Evolutionary conservation across 2,329 filamentous ascomycete genomes (phyloP).

Genomic region (Myotisia sp.): DNA sequence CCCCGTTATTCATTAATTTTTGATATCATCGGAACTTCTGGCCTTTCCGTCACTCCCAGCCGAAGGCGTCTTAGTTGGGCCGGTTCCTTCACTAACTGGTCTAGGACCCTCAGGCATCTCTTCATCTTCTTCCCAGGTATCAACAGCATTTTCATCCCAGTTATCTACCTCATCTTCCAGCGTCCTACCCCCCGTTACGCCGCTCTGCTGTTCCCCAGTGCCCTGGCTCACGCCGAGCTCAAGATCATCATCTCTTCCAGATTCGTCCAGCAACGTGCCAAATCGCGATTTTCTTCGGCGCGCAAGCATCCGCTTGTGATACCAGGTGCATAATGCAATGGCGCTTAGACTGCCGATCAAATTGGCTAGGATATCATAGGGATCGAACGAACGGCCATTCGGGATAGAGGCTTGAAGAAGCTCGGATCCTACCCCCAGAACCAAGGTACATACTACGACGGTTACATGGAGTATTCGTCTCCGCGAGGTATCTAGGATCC

Average conservation of each 20-base stretch:
- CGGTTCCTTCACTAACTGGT: no score
- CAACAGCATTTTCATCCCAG: conserved; percentile 75
- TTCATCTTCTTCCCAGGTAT: conserved; percentile 50
- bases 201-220: conserved; percentile 46
- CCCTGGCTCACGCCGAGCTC: conserved; percentile 8
- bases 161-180: conserved; percentile 79
- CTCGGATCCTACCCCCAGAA: conserved; percentile 41
- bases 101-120: no score
- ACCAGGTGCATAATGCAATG: conserved; percentile 68
- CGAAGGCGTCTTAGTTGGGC: no score
- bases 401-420: conserved; percentile 50
- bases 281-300: conserved; percentile 59
- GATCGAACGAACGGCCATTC: conserved; percentile 58
- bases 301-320: conserved; percentile 91
- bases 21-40: no score
- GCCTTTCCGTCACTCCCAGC: not conserved
- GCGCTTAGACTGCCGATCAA: conserved; percentile 60
- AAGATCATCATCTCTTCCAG: conserved; percentile 26
- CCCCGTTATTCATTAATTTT: no score
- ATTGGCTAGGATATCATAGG: conserved; percentile 79
- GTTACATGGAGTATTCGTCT: conserved; percentile 75
- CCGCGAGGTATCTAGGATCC: conserved; percentile 83
- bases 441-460: conserved; percentile 60
- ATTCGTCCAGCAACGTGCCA: conserved; percentile 47
- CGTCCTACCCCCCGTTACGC: conserved; percentile 37